A percentile compares a stretch with the other conserved stretches of the same genome.
Evolutionary conservation across 108 stramenopile genomes (phyloP).

Genomic region (Nitzschia sp.): DNA sequence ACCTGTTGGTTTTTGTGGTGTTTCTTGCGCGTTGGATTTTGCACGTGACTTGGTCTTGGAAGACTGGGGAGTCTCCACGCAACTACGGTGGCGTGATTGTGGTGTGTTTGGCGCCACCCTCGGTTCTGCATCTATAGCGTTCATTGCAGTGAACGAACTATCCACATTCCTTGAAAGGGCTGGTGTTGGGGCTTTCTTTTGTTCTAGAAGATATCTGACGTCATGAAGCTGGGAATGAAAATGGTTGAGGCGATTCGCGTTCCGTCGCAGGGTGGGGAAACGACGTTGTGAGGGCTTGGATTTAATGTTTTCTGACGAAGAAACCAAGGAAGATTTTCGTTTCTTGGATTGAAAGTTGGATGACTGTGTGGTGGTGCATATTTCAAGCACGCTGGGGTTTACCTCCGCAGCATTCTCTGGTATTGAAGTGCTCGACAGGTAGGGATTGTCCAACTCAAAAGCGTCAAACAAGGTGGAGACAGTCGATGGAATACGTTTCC

Average conservation of each 20-base stretch:
- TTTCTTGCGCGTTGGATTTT: too few species aligned
- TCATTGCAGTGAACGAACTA: too few species aligned
- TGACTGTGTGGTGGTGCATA: neutral
- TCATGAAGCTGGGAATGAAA: constrained; percentile 11
- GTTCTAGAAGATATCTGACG: constrained; percentile 2
- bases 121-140: too few species aligned
- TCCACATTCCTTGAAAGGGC: too few species aligned
- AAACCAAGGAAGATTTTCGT: too few species aligned
- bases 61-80: too few species aligned
- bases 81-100: too few species aligned
- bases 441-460: constrained; percentile 16
- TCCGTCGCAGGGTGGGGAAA: neutral
- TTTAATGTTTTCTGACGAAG: neutral
- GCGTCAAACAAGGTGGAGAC: neutral
- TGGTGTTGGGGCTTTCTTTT: neutral
- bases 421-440: neutral
- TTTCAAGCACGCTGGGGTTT: neutral
- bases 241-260: constrained; percentile 9
- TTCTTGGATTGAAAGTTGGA: too few species aligned
- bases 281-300: neutral
- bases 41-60: too few species aligned
- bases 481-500: constrained; percentile 2
- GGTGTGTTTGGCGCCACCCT: too few species aligned
- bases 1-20: too few species aligned
- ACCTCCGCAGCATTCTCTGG: neutral